Evolutionary conservation across 305 asterid species (phyloP).

Genomic region (Petunia hybrid): DNA sequence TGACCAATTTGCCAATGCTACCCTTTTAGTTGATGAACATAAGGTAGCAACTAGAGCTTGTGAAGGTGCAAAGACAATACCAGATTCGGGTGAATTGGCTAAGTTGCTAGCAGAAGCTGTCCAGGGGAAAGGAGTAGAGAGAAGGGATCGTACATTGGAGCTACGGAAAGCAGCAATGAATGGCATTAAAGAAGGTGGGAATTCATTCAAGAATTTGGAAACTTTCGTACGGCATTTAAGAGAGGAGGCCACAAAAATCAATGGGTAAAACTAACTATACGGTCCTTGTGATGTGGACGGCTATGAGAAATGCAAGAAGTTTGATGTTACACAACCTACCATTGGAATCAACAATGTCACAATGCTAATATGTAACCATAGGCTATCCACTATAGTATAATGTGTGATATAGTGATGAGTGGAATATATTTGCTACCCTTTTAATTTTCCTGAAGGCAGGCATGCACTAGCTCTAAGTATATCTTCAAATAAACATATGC

Average conservation of each 20-base stretch:
- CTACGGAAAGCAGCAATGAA: conserved; percentile 37
- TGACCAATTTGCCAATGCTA: conserved; percentile 70
- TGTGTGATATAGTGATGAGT: no score
- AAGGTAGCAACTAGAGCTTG: conserved; percentile 62
- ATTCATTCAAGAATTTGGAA: conserved; percentile 37
- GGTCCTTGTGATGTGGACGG: background rate
- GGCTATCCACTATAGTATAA: background rate
- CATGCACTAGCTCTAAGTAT: background rate
- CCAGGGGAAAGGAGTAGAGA: conserved; percentile 44
- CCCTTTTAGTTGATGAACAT: conserved; percentile 63
- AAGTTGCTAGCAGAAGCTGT: conserved; percentile 37
- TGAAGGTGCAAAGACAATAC: conserved; percentile 61
- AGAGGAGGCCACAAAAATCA: conserved; percentile 18
- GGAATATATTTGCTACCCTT: background rate
- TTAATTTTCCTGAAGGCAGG: background rate
- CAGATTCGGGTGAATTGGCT: conserved; percentile 46
- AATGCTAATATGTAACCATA: background rate
- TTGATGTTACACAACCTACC: background rate
- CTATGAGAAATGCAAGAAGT: background rate
- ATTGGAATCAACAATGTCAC: background rate
- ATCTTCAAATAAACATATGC: background rate
- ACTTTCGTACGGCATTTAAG: conserved; percentile 34
- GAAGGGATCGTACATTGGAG: conserved; percentile 51
- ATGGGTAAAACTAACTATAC: background rate
- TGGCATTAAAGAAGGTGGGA: conserved; percentile 40